phyloP scores from a whole-genome alignment of 257 asterid genomes.

The Solanum virginianum region DNA sequence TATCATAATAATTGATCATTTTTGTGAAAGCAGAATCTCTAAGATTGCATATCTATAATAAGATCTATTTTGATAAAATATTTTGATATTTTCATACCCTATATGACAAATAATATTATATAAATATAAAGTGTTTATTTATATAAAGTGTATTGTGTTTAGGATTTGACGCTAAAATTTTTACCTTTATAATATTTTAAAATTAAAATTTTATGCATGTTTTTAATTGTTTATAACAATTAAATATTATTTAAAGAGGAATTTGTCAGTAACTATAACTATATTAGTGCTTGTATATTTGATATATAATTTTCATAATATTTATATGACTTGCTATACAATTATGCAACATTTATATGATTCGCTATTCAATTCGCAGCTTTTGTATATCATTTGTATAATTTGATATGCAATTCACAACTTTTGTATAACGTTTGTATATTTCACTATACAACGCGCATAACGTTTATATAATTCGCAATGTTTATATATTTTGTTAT shows the following conservation, averaged over 20 bases:
- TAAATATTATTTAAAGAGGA: neutral
- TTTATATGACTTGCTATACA: too few relatives aligned
- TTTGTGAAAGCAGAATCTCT: neutral
- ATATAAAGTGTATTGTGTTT: neutral
- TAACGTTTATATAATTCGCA: too few relatives aligned
- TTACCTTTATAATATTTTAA: neutral
- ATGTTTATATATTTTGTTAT: too few relatives aligned
- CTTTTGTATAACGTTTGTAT: too few relatives aligned
- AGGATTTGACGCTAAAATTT: neutral
- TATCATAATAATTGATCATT: neutral
- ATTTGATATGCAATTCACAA: too few relatives aligned
- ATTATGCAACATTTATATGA: too few relatives aligned
- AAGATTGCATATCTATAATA: neutral
- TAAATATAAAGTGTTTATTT: neutral
- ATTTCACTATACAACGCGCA: too few relatives aligned
- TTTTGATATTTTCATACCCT: neutral
- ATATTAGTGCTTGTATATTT: too few relatives aligned
- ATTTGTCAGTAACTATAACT: too few relatives aligned
- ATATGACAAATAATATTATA: neutral
- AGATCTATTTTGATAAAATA: neutral
- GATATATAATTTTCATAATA: too few relatives aligned
- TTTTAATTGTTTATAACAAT: neutral
- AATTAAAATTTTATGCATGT: neutral
- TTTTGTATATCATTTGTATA: too few relatives aligned
- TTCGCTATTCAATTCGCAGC: too few relatives aligned